These are phyloP conservation scores for Tetrahymena borealis DNA, from an alignment of 73 alveolate genomes.

Conservation along the genomic window DNA sequence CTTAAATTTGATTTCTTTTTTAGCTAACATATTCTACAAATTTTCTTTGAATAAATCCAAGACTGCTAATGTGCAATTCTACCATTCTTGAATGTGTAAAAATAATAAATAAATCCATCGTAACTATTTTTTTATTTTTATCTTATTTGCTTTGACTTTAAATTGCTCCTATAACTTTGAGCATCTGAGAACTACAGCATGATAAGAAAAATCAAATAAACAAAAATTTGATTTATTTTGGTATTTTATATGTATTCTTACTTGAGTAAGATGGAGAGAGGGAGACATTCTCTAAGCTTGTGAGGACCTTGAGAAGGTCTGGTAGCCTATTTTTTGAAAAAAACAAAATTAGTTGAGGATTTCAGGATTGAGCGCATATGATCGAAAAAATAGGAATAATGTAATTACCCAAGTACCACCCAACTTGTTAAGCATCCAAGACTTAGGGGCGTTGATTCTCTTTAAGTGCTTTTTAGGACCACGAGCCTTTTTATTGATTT, in stretches of 20 bases:
- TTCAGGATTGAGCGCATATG: neutral
- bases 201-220: neutral
- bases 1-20: too few species aligned
- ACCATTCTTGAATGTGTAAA: neutral
- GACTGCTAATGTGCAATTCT: too few species aligned
- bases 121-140: neutral
- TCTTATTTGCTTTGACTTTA: neutral
- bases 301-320: constrained; percentile 97
- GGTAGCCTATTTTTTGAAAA: constrained; percentile 56
- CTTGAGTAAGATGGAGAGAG: constrained; percentile 77
- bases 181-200: neutral
- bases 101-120: neutral
- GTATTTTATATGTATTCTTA: constrained; percentile 38
- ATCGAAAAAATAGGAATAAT: neutral
- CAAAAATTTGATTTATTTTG: neutral
- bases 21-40: too few species aligned
- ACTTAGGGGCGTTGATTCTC: constrained; percentile 96
- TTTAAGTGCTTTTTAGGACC: constrained; percentile 98
- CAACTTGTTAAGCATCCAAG: constrained; percentile 97
- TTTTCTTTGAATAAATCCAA: too few species aligned
- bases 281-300: constrained; percentile 93
- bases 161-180: neutral
- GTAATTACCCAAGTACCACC: constrained; percentile 56
- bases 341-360: neutral
- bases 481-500: constrained; percentile 71